Evolutionary conservation across 2,329 filamentous ascomycete species (phyloP).

Genomic region (Penicillium griseofulvum): DNA sequence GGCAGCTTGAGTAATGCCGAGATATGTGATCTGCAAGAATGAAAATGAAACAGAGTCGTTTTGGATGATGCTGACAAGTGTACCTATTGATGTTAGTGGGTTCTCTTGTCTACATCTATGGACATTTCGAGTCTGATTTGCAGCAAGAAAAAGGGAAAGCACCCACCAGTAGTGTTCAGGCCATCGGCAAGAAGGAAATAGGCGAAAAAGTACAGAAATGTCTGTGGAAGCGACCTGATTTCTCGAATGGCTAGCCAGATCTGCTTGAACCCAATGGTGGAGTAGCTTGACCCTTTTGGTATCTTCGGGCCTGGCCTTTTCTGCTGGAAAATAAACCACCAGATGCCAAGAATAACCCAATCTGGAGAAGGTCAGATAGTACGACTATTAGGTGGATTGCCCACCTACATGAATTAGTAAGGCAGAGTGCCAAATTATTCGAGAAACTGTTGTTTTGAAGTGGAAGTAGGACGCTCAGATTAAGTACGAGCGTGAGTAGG

Average conservation of each 20-base stretch:
- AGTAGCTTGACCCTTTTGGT: constrained; percentile 41
- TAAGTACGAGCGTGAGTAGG: constrained; percentile 39
- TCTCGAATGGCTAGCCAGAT: constrained; percentile 41
- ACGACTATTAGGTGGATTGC: too few relatives aligned
- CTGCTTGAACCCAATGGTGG: constrained; percentile 45
- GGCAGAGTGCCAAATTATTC: constrained; percentile 42
- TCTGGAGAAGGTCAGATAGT: constrained; percentile 26
- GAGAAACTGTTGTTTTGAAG: constrained; percentile 37
- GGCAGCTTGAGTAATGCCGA: constrained; percentile 41
- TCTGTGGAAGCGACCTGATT: constrained; percentile 41
- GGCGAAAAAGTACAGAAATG: constrained; percentile 42
- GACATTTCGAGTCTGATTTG: background rate
- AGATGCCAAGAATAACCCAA: constrained; percentile 43
- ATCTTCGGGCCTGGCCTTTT: constrained; percentile 40
- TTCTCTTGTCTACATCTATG: background rate
- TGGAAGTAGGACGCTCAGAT: constrained; percentile 41
- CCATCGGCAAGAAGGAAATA: constrained; percentile 46
- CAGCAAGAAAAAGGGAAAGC: too few relatives aligned
- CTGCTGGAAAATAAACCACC: constrained; percentile 47
- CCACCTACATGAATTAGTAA: constrained; percentile 43
- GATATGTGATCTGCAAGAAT: constrained; percentile 43
- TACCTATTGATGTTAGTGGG: constrained; percentile 20
- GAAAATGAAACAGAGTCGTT: constrained; percentile 43
- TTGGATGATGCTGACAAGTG: constrained; percentile 42
- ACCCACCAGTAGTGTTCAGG: constrained; percentile 40